Evolutionary conservation across 768 basidiomycete genomes (phyloP).

Genomic region (Suillus tomentosus): DNA sequence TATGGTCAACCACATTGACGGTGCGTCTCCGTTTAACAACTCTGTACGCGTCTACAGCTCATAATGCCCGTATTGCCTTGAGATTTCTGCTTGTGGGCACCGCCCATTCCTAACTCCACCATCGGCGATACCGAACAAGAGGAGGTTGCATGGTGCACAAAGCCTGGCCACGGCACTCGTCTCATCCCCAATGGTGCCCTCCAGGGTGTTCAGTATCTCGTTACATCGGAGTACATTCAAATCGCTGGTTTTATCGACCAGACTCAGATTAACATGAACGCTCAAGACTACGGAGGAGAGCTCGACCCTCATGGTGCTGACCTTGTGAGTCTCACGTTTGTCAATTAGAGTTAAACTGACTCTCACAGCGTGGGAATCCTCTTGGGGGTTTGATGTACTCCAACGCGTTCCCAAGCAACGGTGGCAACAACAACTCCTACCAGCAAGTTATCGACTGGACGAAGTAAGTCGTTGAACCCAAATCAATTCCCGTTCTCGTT

Average conservation of each 20-base stretch:
- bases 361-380: conserved; percentile 71
- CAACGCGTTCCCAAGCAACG: conserved; percentile 47
- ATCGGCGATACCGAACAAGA: conserved; percentile 69
- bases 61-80: conserved; percentile 29
- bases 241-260: conserved; percentile 70
- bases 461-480: conserved; percentile 40
- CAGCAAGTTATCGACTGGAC: conserved; percentile 69
- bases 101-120: conserved; percentile 45
- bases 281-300: conserved; percentile 71
- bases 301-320: conserved; percentile 79
- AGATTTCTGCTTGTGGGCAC: conserved; percentile 78
- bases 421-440: conserved; percentile 41
- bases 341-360: conserved; percentile 19
- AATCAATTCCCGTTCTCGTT: background rate
- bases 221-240: conserved; percentile 58
- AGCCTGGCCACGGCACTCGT: conserved; percentile 66
- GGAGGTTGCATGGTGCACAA: conserved; percentile 76
- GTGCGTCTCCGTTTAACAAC: conserved; percentile 22
- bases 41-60: background rate
- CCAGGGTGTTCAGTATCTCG: conserved; percentile 63
- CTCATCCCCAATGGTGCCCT: conserved; percentile 67
- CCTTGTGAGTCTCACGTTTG: conserved; percentile 30
- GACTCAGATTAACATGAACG: conserved; percentile 49
- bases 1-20: conserved; percentile 56
- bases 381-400: conserved; percentile 73